These are phyloP conservation scores for Dendrostoma leiphaemia DNA, from an alignment of 2,329 filamentous ascomycete species.

Conservation along the genomic window DNA sequence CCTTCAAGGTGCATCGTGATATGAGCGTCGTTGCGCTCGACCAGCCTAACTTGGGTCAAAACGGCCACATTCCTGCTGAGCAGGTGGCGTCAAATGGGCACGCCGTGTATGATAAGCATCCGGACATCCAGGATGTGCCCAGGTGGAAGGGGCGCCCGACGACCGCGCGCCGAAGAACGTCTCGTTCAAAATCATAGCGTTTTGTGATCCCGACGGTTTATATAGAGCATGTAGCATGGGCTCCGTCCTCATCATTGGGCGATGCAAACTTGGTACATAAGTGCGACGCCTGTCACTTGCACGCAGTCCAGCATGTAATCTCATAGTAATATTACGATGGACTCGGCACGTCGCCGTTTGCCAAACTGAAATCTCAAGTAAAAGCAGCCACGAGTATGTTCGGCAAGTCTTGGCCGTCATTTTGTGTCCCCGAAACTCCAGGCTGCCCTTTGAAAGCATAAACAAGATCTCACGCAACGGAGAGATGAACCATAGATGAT, in stretches of 20 bases:
- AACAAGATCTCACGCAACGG: not conserved
- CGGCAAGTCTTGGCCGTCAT: not conserved
- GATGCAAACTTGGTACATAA: not conserved
- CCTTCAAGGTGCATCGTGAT: slow-evolving; percentile 78
- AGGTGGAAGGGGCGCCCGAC: slow-evolving; percentile 15
- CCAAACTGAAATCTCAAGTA: not conserved
- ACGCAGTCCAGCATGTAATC: not conserved
- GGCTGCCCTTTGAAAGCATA: not conserved
- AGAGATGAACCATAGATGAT: not conserved
- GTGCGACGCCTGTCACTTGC: not conserved
- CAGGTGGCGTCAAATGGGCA: not conserved
- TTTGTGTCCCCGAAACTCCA: slow-evolving; percentile 9
- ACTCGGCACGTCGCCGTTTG: not conserved
- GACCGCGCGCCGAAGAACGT: slow-evolving; percentile 10
- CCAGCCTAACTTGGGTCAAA: not conserved
- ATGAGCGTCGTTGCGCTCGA: slow-evolving; percentile 66
- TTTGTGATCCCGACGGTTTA: not conserved
- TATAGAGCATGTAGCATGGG: no score
- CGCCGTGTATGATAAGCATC: not conserved
- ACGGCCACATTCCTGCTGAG: not conserved
- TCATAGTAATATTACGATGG: no score
- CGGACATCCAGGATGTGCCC: slow-evolving; percentile 3
- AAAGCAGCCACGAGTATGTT: not conserved
- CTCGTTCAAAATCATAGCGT: not conserved
- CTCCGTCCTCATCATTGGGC: no score